A percentile compares a stretch with the other conserved stretches of the same genome.
Conservation (phyloP, 1,284 basidiomycete species). For the Hortiboletus rubellus region DNA sequence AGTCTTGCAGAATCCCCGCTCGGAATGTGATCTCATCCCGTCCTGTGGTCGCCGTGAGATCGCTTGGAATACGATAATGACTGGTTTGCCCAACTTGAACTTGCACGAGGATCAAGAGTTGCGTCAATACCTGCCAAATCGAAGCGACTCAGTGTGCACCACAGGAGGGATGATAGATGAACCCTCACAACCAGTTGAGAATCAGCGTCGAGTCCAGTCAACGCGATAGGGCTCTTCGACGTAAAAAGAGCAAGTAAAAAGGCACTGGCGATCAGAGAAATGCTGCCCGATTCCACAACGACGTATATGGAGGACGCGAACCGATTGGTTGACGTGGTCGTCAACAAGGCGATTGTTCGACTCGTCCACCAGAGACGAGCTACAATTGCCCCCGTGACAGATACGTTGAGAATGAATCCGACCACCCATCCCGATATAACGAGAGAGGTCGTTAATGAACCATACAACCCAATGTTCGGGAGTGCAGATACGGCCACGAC, state of each 20-base stretch:
- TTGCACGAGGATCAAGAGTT: constrained; percentile 1
- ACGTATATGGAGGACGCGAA: not conserved
- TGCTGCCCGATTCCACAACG: constrained; percentile 4
- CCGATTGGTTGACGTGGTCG: not conserved
- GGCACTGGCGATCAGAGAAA: not conserved
- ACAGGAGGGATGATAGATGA: too few relatives aligned
- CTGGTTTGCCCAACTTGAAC: not conserved
- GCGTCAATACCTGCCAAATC: not conserved
- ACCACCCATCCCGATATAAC: not conserved
- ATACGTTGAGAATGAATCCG: not conserved
- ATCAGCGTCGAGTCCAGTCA: not conserved
- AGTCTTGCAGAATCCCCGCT: not conserved
- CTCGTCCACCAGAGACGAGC: not conserved
- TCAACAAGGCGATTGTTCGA: not conserved
- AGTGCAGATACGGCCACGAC: not conserved
- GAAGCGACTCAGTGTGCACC: not conserved
- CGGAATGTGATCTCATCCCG: not conserved
- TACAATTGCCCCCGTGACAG: not conserved
- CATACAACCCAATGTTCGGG: not conserved
- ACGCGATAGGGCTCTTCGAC: not conserved
- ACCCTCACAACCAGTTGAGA: constrained; percentile 1
- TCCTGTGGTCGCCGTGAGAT: too few relatives aligned
- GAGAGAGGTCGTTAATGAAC: not conserved
- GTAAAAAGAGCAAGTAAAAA: not conserved
- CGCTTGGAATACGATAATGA: not conserved